Conservation (phyloP, 768 basidiomycete species). For the Leccinum sublutescens region DNA sequence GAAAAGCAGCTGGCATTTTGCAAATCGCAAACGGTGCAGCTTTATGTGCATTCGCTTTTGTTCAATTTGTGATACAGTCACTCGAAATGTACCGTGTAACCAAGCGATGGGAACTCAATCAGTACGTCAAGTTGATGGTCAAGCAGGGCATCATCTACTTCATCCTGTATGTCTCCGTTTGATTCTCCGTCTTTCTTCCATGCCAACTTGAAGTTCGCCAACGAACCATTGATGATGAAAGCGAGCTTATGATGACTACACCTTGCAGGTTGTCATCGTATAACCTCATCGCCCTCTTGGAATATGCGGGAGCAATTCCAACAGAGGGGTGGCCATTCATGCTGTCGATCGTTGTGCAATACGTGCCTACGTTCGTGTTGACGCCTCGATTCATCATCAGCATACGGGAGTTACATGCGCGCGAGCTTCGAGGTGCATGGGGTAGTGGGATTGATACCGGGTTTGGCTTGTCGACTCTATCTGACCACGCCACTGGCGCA, state of each 20-base stretch:
- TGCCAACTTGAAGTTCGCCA: no score
- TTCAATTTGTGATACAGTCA: not conserved
- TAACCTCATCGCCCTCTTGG: not conserved
- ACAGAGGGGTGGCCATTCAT: not conserved
- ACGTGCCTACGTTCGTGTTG: not conserved
- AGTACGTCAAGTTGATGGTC: not conserved
- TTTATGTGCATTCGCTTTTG: not conserved
- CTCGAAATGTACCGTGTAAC: not conserved
- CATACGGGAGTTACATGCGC: not conserved
- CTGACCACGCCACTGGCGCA: not conserved
- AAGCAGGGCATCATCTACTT: not conserved
- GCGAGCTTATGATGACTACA: not conserved
- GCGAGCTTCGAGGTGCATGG: constrained; percentile 58
- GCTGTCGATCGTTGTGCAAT: not conserved
- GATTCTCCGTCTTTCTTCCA: not conserved
- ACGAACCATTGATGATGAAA: not conserved
- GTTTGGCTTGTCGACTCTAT: not conserved
- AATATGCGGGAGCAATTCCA: not conserved
- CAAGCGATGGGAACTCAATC: not conserved
- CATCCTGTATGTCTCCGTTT: not conserved
- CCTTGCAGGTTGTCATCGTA: not conserved
- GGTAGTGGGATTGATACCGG: constrained; percentile 47
- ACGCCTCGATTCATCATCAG: constrained; percentile 52
- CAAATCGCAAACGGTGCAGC: not conserved
- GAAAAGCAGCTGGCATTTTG: not conserved